Evolutionary conservation across 2,329 filamentous ascomycete genomes (phyloP).

Genomic region (Stachybotrys chartarum): DNA sequence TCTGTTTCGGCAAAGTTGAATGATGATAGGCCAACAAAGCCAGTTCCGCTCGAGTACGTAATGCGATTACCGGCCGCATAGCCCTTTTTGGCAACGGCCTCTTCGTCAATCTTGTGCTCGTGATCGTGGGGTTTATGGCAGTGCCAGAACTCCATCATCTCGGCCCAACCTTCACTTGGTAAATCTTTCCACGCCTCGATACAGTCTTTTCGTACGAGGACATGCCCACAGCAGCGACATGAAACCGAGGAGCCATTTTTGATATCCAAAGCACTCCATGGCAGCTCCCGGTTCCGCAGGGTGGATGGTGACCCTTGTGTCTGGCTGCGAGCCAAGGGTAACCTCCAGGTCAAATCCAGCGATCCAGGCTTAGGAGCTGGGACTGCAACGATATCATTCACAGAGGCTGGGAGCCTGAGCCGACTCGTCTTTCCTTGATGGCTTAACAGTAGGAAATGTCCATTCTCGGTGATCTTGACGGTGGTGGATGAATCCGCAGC

Average conservation of each 20-base stretch:
- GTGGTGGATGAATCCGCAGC: conserved; percentile 33
- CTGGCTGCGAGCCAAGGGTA: conserved; percentile 31
- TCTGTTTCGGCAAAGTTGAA: conserved; percentile 66
- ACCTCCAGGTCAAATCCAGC: conserved; percentile 43
- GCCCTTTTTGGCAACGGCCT: conserved; percentile 56
- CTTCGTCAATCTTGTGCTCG: conserved; percentile 20
- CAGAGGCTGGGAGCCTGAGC: conserved; percentile 36
- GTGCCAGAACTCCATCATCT: conserved; percentile 99
- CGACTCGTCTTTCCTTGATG: conserved; percentile 31
- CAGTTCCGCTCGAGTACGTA: conserved; percentile 55
- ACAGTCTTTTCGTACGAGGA: conserved; percentile 27
- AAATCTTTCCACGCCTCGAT: conserved; percentile 76
- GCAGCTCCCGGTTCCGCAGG: conserved; percentile 32
- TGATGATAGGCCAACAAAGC: conserved; percentile 74
- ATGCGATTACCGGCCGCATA: conserved; percentile 80
- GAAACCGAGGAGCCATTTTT: conserved; percentile 28
- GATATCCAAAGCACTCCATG: conserved; percentile 51
- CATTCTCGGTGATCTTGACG: conserved; percentile 36
- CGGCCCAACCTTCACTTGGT: conserved; percentile 95
- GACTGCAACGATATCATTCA: conserved; percentile 25
- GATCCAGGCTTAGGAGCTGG: conserved; percentile 25
- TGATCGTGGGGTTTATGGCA: conserved; percentile 80
- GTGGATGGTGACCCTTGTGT: conserved; percentile 15
- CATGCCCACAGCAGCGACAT: conserved; percentile 31
- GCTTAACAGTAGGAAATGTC: conserved; percentile 36